Base-by-base conservation (phyloP, 2,329 filamentous ascomycete genomes). In the Stagonosporopsis chrysanthemi region DNA sequence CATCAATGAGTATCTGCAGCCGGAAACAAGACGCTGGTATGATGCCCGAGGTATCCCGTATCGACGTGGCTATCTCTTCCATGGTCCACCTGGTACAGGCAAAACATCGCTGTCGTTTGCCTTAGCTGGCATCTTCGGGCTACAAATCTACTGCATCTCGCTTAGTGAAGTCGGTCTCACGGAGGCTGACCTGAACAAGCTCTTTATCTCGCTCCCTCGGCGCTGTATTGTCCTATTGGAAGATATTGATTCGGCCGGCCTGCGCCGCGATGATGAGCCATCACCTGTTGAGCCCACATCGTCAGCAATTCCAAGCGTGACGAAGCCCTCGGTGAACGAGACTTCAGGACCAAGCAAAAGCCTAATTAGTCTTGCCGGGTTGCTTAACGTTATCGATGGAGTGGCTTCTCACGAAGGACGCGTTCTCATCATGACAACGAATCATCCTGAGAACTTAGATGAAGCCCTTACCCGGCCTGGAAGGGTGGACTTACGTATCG, bases 311-410 rank as follows among this genome's bases (percentile, higher is more conserved):
- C 23, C 46, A 14, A 28, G 41, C 6, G n/a, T n/a, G 14, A 14
- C 24, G 15, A 46, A 36, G 23, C 12, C 35, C 4, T 1, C 46
- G 8, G 19, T 4, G 22, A 40, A 22, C 26, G 46, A 56, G 6
- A 24, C 35, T 38, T 5, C 35, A 22, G 53, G 46, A 6, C 45
- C 57, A 2, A 44, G 58, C 23, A 73, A 72, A 46, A 68, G 74
- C 14, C 76, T 83, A n/a, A 91, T 95, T 41, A 90, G 89, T 0
- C 82, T 95, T 2, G 91, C 90, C 0, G 90, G 90, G 0, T 82
- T 96, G 1, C 83, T 96, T 48, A 96, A 96, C 74, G 89, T 89
- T 56, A 91, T 96, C 38, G 91, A 96, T 68, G 90, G 91, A 52
- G 90, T 92, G 1, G 89, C 89, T 1, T 90, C 87, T 3, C 89